Evolutionary conservation across 2,329 filamentous ascomycete species (phyloP), one percentile per base, ranked within the genome.

Genomic region (Rhinocladiella similis): DNA sequence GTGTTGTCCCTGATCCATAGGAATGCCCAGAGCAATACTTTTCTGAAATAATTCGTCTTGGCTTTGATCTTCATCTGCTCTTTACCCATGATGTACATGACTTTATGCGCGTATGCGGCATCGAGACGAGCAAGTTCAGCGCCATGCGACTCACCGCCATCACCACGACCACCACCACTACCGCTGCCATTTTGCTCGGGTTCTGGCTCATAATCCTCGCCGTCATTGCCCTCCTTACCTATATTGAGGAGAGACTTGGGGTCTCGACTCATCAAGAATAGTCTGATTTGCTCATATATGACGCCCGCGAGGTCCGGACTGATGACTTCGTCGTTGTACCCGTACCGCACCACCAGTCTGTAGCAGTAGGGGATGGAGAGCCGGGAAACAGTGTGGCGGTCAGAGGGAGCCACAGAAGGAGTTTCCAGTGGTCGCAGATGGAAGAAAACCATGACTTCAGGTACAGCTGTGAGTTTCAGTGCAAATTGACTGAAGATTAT

Each of bases 401-500:
- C 74, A 2, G 77, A 76, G 4, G 75, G 67, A 0, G 79, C 68
- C 2, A 86, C 80, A 0, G 77, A 80, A 0, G 87, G 86, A 1
- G 76, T 73, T 27, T 83, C 79, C 0, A 89, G 75, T 0, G 86
- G 80, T 5, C 86, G 83, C 56, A 91, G 78, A 65, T 91, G 88
- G 69, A 91, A 88, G 69, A 91, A 90, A 1, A 91, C 78, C n/a
- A 83, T 80, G 10, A 89, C 81, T 27, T 88, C 83, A 0, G 88
- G 87, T 4, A 82, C 76, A 0, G 85, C 83, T 46, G 82, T 81
- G 59, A 91, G 86, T 67, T 91, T 91, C 49, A 79, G 81, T 9
- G 90, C 76, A 67, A 91, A 91, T 50, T 91, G 86, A 3, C 84
- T 82, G 69, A 90, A 91, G 9, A 87, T 85, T 6, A 80, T 81